A percentile compares a stretch with the other conserved stretches of the same genome.
phyloP scores from a whole-genome alignment of 768 basidiomycete species.

The Boletus patriciae region DNA sequence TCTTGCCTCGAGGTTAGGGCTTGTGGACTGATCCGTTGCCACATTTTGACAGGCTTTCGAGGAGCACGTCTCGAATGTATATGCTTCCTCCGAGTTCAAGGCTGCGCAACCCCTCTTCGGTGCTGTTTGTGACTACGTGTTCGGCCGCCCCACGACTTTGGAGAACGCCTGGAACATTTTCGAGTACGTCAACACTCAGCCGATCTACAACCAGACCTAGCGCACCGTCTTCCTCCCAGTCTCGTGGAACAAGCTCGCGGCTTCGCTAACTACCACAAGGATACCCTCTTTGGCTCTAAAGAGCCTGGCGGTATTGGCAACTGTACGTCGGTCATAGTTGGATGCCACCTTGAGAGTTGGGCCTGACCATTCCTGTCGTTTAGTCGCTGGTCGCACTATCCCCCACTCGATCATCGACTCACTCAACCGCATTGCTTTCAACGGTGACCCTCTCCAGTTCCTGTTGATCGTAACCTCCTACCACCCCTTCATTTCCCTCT shows the following conservation, averaged over 20 bases:
- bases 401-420: slow-evolving; percentile 69
- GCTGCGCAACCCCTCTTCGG: slow-evolving; percentile 63
- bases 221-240: slow-evolving; percentile 74
- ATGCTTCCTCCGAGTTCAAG: slow-evolving; percentile 67
- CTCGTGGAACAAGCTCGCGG: slow-evolving; percentile 71
- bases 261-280: slow-evolving; percentile 79
- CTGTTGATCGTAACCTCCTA: slow-evolving; percentile 79
- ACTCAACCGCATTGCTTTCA: slow-evolving; percentile 76
- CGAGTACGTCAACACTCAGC: slow-evolving; percentile 74
- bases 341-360: not conserved
- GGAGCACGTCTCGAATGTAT: slow-evolving; percentile 59
- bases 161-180: slow-evolving; percentile 79
- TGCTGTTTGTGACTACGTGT: slow-evolving; percentile 66
- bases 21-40: slow-evolving; percentile 12
- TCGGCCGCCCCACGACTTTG: slow-evolving; percentile 62
- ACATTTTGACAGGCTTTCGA: slow-evolving; percentile 52
- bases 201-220: slow-evolving; percentile 83
- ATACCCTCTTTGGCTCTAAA: slow-evolving; percentile 65
- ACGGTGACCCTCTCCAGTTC: slow-evolving; percentile 77
- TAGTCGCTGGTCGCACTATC: slow-evolving; percentile 82
- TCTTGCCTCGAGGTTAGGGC: not conserved
- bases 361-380: slow-evolving; percentile 10
- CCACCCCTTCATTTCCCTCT: slow-evolving; percentile 88
- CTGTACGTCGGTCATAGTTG: slow-evolving; percentile 48
- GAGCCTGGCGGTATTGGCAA: slow-evolving; percentile 71